phyloP scores from a whole-genome alignment of 2,329 filamentous ascomycete genomes.

The Trichophaea hybrida region DNA sequence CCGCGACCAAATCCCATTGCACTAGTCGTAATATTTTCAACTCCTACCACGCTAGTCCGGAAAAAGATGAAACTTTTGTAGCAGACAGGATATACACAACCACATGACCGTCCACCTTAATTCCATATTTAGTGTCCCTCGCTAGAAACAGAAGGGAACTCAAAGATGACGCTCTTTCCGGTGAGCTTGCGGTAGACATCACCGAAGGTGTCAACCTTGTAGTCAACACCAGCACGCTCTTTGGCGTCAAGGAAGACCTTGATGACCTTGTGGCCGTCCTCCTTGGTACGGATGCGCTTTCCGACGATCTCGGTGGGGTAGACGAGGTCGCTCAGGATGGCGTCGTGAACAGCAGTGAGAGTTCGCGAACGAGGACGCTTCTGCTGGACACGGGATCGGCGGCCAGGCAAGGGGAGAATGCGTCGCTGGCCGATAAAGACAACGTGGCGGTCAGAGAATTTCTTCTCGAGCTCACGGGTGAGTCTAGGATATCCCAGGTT shows the following conservation, averaged over 20 bases:
- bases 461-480: slow-evolving; percentile 99
- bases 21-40: neutral
- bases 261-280: slow-evolving; percentile 95
- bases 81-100: too few relatives aligned
- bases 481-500: slow-evolving; percentile 43
- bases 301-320: slow-evolving; percentile 99
- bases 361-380: slow-evolving; percentile 97
- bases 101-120: too few relatives aligned
- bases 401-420: slow-evolving; percentile 93
- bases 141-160: slow-evolving; percentile 69
- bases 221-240: slow-evolving; percentile 98
- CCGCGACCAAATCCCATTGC: neutral
- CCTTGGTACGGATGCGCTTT: slow-evolving; percentile 96
- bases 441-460: slow-evolving; percentile 99
- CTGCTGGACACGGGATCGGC: slow-evolving; percentile 90
- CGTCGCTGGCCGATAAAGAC: slow-evolving; percentile 97
- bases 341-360: slow-evolving; percentile 95
- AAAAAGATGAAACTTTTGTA: neutral
- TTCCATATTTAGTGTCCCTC: slow-evolving; percentile 58
- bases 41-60: neutral
- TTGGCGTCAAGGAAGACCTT: slow-evolving; percentile 99
- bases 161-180: slow-evolving; percentile 89
- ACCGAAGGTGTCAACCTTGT: slow-evolving; percentile 97
- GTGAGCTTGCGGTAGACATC: slow-evolving; percentile 99
- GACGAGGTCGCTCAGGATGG: slow-evolving; percentile 94